Percentiles rank a stretch among this genome's conserved stretches.
Evolutionary conservation across 1,284 basidiomycete genomes (phyloP).

Genomic region (Golubevia sp.): DNA sequence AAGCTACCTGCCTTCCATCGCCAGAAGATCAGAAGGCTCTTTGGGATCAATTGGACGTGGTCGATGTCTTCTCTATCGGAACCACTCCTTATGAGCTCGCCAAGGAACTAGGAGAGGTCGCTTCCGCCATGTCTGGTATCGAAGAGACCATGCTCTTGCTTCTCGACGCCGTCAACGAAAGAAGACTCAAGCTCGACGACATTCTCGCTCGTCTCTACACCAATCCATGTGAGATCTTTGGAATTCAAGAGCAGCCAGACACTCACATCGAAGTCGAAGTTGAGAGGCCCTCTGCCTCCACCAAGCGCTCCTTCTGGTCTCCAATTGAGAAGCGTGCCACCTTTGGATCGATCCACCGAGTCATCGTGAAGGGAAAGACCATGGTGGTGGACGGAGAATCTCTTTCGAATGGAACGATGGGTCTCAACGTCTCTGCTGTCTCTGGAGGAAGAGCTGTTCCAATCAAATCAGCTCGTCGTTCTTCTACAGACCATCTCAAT

Average conservation of each 20-base stretch:
- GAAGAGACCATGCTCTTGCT: slow-evolving; percentile 87
- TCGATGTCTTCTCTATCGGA: slow-evolving; percentile 93
- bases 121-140: slow-evolving; percentile 77
- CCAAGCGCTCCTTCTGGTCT: slow-evolving; percentile 72
- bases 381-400: slow-evolving; percentile 84
- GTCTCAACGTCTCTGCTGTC: slow-evolving; percentile 79
- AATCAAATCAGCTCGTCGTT: not conserved
- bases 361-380: slow-evolving; percentile 88
- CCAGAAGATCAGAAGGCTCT: slow-evolving; percentile 79
- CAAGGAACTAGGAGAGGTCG: slow-evolving; percentile 70
- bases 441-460: slow-evolving; percentile 57
- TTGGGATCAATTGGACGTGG: slow-evolving; percentile 81
- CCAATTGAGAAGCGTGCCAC: slow-evolving; percentile 75
- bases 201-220: slow-evolving; percentile 81
- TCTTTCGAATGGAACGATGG: slow-evolving; percentile 70
- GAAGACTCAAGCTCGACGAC: slow-evolving; percentile 80
- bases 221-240: slow-evolving; percentile 90
- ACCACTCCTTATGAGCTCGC: slow-evolving; percentile 80
- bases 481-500: not conserved
- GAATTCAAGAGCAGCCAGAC: slow-evolving; percentile 80
- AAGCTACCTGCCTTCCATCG: slow-evolving; percentile 73
- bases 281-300: slow-evolving; percentile 75
- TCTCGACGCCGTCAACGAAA: slow-evolving; percentile 81
- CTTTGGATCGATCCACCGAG: slow-evolving; percentile 82
- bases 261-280: slow-evolving; percentile 82